phyloP scores from a whole-genome alignment of 2,329 filamentous ascomycete species.

The Trichoderma hamatum region DNA sequence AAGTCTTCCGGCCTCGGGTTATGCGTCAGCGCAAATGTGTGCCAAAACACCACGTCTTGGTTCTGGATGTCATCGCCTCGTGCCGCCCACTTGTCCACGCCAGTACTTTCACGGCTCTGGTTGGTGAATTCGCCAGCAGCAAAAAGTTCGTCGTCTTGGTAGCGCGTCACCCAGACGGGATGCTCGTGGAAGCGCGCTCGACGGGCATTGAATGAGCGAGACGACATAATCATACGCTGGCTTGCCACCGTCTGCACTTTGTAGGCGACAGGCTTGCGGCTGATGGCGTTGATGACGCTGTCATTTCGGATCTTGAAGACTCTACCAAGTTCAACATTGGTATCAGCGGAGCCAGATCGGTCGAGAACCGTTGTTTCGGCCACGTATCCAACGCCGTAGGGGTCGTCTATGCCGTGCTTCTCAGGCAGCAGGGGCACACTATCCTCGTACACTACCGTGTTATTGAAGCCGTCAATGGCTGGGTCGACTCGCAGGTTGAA shows the following conservation, averaged over 20 bases:
- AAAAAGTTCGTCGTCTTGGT: conserved; percentile 54
- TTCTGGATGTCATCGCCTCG: conserved; percentile 50
- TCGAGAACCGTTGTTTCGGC: conserved; percentile 53
- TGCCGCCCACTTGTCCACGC: conserved; percentile 51
- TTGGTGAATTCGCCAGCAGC: conserved; percentile 57
- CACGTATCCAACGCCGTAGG: conserved; percentile 63
- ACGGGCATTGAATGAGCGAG: conserved; percentile 46
- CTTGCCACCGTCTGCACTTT: conserved; percentile 51
- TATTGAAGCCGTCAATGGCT: conserved; percentile 55
- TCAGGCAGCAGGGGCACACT: conserved; percentile 43
- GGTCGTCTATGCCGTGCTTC: conserved; percentile 57
- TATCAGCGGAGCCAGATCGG: conserved; percentile 52
- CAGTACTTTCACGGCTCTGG: conserved; percentile 50
- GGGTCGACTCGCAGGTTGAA: conserved; percentile 69
- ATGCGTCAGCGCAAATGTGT: conserved; percentile 53
- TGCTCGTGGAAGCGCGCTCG: conserved; percentile 51
- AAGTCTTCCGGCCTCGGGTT: conserved; percentile 54
- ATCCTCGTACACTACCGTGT: conserved; percentile 53
- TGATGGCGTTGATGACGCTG: conserved; percentile 49
- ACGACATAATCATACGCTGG: conserved; percentile 52
- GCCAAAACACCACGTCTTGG: conserved; percentile 47
- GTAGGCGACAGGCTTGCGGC: conserved; percentile 53
- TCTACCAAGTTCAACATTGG: conserved; percentile 56
- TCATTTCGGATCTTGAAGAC: conserved; percentile 54
- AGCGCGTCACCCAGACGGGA: conserved; percentile 53